Evolutionary conservation across 371 early-diverging fungal genomes (phyloP).

Genomic region (Actinomortierella wolfii): DNA sequence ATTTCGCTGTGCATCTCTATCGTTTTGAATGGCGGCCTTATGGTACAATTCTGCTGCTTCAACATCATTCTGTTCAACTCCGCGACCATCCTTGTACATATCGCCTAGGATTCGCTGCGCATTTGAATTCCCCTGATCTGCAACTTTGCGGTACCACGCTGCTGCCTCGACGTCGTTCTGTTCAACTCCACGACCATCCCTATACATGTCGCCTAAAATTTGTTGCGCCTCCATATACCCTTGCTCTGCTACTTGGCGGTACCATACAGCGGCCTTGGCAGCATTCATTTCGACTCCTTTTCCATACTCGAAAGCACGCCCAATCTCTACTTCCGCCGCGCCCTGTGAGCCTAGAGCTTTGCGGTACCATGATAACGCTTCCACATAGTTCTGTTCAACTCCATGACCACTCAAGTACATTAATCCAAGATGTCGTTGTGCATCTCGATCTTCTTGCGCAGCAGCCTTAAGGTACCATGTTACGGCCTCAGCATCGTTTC

Average conservation of each 20-base stretch:
- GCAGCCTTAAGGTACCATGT: conserved; percentile 54
- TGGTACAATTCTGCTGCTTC: conserved; percentile 74
- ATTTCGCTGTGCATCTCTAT: conserved; percentile 76
- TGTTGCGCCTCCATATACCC: conserved; percentile 83
- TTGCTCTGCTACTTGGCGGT: conserved; percentile 63
- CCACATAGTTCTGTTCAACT: conserved; percentile 60
- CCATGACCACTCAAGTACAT: conserved; percentile 83
- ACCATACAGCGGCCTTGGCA: conserved; percentile 69
- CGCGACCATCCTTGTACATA: conserved; percentile 77
- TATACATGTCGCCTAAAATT: conserved; percentile 76
- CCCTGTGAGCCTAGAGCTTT: conserved; percentile 62
- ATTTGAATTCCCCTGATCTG: conserved; percentile 71
- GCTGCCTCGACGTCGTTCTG: conserved; percentile 64
- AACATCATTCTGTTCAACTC: conserved; percentile 57
- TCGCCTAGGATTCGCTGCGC: conserved; percentile 80
- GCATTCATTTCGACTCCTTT: conserved; percentile 65
- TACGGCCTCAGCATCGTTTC: conserved; percentile 57
- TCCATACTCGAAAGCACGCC: conserved; percentile 83
- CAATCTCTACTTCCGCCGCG: conserved; percentile 75
- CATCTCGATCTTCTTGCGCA: conserved; percentile 63
- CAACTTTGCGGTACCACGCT: conserved; percentile 71
- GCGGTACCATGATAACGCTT: conserved; percentile 71
- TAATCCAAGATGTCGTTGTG: conserved; percentile 73
- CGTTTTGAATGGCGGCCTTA: conserved; percentile 71
- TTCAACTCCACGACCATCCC: conserved; percentile 78